A percentile compares a stretch with the other conserved stretches of the same genome.
phyloP scores from a whole-genome alignment of 2,329 filamentous ascomycete species.

The Mycosphaerella sp. region DNA sequence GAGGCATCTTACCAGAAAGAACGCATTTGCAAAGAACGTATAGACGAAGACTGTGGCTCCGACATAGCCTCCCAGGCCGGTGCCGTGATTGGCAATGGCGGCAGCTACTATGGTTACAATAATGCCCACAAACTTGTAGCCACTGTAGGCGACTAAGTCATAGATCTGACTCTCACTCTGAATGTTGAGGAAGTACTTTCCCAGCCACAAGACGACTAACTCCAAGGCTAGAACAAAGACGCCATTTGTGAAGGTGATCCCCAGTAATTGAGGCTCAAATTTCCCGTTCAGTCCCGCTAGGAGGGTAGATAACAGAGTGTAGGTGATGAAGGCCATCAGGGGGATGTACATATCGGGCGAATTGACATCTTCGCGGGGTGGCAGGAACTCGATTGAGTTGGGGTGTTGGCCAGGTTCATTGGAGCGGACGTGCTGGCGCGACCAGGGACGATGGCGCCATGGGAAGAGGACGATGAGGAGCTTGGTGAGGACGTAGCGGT shows the following conservation, averaged over 20 bases:
- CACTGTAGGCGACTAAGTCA: constrained; percentile 90
- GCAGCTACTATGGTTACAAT: constrained; percentile 79
- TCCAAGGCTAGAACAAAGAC: constrained; percentile 79
- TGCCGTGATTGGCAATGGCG: constrained; percentile 69
- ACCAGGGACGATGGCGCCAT: constrained; percentile 97
- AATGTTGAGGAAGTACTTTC: constrained; percentile 89
- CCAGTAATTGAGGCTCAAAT: constrained; percentile 90
- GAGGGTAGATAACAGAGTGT: constrained; percentile 87
- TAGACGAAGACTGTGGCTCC: constrained; percentile 88
- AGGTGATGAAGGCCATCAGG: constrained; percentile 95
- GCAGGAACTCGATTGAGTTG: constrained; percentile 63
- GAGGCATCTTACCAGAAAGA: constrained; percentile 69
- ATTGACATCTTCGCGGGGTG: constrained; percentile 91
- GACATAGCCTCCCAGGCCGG: constrained; percentile 78
- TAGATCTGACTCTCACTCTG: constrained; percentile 89
- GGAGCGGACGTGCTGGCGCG: constrained; percentile 71
- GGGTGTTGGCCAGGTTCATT: constrained; percentile 33
- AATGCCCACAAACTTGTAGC: constrained; percentile 97
- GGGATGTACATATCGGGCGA: constrained; percentile 97
- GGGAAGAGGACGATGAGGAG: constrained; percentile 90
- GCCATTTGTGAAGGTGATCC: constrained; percentile 79
- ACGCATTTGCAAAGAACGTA: constrained; percentile 86
- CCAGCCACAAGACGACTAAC: constrained; percentile 83
- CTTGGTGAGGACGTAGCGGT: constrained; percentile 92
- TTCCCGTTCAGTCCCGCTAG: constrained; percentile 82